Evolutionary conservation across 192 early-diverging fungal genomes (phyloP).

Genomic region (Coemansia sp.): DNA sequence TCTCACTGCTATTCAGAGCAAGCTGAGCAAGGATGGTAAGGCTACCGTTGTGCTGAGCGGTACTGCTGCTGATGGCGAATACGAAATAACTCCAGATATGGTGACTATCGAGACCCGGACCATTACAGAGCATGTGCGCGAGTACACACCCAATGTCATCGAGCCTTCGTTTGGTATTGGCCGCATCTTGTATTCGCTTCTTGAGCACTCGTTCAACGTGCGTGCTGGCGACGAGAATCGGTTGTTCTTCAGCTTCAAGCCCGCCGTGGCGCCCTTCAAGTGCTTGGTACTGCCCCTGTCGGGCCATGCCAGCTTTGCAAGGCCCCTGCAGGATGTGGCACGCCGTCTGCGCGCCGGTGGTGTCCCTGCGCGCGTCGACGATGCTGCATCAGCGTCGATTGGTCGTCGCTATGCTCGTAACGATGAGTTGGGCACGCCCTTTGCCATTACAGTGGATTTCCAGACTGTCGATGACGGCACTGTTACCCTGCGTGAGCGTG

Average conservation of each 20-base stretch:
- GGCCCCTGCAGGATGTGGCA: slow-evolving; percentile 63
- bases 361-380: slow-evolving; percentile 85
- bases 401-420: slow-evolving; percentile 96
- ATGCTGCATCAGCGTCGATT: slow-evolving; percentile 80
- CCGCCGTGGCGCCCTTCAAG: slow-evolving; percentile 93
- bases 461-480: slow-evolving; percentile 90
- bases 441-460: slow-evolving; percentile 98
- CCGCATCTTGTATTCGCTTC: slow-evolving; percentile 91
- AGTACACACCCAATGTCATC: slow-evolving; percentile 97
- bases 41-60: slow-evolving; percentile 23
- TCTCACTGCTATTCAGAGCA: slow-evolving; percentile 57
- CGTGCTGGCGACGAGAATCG: slow-evolving; percentile 90
- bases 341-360: slow-evolving; percentile 69
- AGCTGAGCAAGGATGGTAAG: slow-evolving; percentile 27
- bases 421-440: slow-evolving; percentile 97
- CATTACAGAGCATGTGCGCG: slow-evolving; percentile 67
- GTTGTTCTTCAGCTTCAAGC: slow-evolving; percentile 85
- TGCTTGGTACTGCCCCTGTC: slow-evolving; percentile 87
- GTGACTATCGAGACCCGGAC: slow-evolving; percentile 47
- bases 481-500: slow-evolving; percentile 95
- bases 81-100: slow-evolving; percentile 41
- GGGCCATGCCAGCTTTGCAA: slow-evolving; percentile 72
- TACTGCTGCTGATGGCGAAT: slow-evolving; percentile 28
- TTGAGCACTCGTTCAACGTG: slow-evolving; percentile 92
- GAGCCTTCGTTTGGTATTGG: slow-evolving; percentile 99